Conservation (phyloP, 2,329 filamentous ascomycete species). For the Pseudogymnoascus sp. region DNA sequence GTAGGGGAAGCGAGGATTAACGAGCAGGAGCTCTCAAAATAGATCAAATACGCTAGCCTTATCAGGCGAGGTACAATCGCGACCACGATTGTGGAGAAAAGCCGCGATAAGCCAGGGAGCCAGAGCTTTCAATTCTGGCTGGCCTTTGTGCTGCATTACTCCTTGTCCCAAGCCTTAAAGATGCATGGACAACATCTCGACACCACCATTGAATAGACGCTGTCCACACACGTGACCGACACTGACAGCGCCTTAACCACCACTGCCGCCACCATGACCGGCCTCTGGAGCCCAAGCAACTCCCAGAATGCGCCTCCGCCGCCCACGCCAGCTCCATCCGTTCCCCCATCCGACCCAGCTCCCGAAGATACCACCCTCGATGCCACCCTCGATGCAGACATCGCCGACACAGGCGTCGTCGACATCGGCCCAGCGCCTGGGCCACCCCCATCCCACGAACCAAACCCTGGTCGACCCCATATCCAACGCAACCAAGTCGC, state of each 20-base stretch:
- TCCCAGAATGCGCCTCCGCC: constrained; percentile 7
- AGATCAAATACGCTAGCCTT: background rate
- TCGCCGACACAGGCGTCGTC: constrained; percentile 37
- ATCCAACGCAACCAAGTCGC: constrained; percentile 33
- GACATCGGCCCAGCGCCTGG: constrained; percentile 27
- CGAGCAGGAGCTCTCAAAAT: background rate
- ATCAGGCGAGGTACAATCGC: constrained; percentile 9
- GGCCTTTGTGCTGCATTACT: background rate
- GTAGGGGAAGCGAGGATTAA: too few species aligned
- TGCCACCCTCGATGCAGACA: constrained; percentile 25
- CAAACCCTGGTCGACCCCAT: constrained; percentile 24
- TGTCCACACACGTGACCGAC: background rate
- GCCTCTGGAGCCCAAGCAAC: constrained; percentile 21
- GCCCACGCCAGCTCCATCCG: constrained; percentile 5
- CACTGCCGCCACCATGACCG: constrained; percentile 19
- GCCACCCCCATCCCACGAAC: constrained; percentile 15
- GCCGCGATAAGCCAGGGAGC: constrained; percentile 4
- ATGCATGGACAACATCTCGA: background rate
- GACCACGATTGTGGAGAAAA: constrained; percentile 9
- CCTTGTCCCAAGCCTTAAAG: background rate
- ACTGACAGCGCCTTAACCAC: background rate
- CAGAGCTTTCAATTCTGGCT: background rate
- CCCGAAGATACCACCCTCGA: background rate
- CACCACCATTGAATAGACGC: background rate
- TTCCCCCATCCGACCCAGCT: background rate